Conservation (phyloP, 2,329 filamentous ascomycete species). For the Triangularia setosa region DNA sequence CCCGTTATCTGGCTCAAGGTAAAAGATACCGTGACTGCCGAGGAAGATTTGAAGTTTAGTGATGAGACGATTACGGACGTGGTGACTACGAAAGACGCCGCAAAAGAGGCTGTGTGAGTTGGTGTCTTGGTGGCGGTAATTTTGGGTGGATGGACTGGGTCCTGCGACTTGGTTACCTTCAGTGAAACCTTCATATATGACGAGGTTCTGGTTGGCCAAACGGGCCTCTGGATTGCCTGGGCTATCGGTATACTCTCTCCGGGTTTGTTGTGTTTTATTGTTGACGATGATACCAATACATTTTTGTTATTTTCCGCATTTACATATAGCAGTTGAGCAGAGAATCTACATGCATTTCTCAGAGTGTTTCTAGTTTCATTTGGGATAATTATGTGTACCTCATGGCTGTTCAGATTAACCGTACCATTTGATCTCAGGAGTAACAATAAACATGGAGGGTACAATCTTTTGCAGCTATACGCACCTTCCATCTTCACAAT, state of each 20-base stretch:
- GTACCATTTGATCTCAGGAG: no score
- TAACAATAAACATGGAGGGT: no score
- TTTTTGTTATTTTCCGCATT: not conserved
- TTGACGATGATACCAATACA: not conserved
- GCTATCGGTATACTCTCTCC: not conserved
- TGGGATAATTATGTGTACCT: no score
- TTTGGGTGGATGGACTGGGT: not conserved
- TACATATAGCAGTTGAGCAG: not conserved
- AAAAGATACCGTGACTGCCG: constrained; percentile 73
- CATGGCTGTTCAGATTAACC: no score
- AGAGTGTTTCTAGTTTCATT: no score
- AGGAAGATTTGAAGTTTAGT: constrained; percentile 79
- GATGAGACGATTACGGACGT: constrained; percentile 80
- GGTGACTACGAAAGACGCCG: not conserved
- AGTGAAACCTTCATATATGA: not conserved
- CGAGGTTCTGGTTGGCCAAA: not conserved
- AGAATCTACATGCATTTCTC: not conserved
- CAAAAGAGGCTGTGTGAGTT: not conserved
- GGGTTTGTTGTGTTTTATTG: not conserved
- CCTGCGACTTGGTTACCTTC: not conserved
- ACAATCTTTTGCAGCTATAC: not conserved
- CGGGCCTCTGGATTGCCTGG: not conserved
- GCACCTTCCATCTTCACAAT: not conserved
- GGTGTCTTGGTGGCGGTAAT: not conserved
- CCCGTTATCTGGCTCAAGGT: constrained; percentile 78